Evolutionary conservation across 805 yeast genomes (phyloP), one percentile per base, ranked within the genome.

Genomic region (Ogataea philodendri): DNA sequence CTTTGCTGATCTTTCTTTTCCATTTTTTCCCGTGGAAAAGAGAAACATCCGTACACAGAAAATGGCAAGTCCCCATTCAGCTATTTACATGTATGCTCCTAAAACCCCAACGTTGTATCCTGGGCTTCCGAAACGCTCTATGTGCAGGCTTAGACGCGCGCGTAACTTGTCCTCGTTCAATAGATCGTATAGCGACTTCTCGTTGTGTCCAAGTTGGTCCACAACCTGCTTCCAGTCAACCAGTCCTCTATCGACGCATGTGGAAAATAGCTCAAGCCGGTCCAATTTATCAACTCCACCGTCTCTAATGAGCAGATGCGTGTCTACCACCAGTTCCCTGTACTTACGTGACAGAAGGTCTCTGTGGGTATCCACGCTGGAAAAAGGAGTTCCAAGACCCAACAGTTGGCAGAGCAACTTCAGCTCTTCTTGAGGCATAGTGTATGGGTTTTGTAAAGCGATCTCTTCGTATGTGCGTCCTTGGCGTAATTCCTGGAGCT

Each of bases 221-320:
- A 39, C n/a, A 19, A 54, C 26, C 26, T 34, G 22, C 18, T 44
- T 31, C 23, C 66, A 48, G 40, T 66, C 64, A 10, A 77, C 62
- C 27, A 81, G 55, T 17, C 77, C 78, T 38, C 88, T 65, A 41
- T 76, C 78, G 25, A 77, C 46, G 43, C 83, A 72, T 5, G 76
- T 70, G 28, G 65, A 56, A 3, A 77, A 59, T 22, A 81, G 51
- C 52, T 82, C 88, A 40, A 64, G 64, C 18, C 63, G 59, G 22
- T 64, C 55, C 37, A 81, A 48, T 26, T 59, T 54, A 69, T 76
- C 68, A 0, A 76, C 62, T 25, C 73, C 70, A 9, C 72, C 72
- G 40, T 60, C 67, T 26, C 63, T 40, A 13, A 60, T 28, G 8
- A 69, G 51, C 28, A 66, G 49, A 31, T 71, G 72, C 53, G 80